Evolutionary conservation across 2,329 filamentous ascomycete species (phyloP), one percentile per base, ranked within the genome.

Genomic region (Ophiostoma sp.): DNA sequence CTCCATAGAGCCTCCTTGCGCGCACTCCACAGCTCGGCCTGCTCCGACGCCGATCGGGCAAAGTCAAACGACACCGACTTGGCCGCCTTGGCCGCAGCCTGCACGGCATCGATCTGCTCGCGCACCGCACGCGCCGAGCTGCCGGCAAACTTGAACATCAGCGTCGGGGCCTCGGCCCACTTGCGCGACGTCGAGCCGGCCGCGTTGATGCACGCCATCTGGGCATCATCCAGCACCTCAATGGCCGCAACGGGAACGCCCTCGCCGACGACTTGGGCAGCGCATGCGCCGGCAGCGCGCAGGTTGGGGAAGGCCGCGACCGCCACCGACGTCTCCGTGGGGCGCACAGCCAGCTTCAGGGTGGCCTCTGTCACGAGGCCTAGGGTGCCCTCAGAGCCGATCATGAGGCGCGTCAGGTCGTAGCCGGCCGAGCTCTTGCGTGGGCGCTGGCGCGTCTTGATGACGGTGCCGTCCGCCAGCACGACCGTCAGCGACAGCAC

Each of bases 401-500:
- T 90, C 79, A 97, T 95, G 72, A 96, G 86, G 76, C 90, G 90
- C 1, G 93, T 97, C 68, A 97, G 85, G 78, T 97, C 93, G 80
- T 97, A 97, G 35, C 94, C 94, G 41, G 94, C 94, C 70, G 90
- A 93, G 76, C 90, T 94, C 83, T 97, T 97, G 74, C 93, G 87
- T 13, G 93, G 93, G 67, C 93, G 86, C 79, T 96, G 93, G 73
- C 91, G 86, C 13, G 94, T 97, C 83, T 94, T 94, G 80, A 97
- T 90, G 68, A 97, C 80, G 1, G 93, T 96, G 67, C 93, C 93
- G 79, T 97, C 94, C 23, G 93, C 93, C 75, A 97, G 84, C 13
- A 97, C 93, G 4, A 96, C 92, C 0, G 93, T 97, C 74, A 97
- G 80, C 69, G 87, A 90, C 31, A 96, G 81, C 15, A 97, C 94